Evolutionary conservation across 176 grass and related monocot genomes (phyloP).

Genomic region (Phyllostachys edulis): DNA sequence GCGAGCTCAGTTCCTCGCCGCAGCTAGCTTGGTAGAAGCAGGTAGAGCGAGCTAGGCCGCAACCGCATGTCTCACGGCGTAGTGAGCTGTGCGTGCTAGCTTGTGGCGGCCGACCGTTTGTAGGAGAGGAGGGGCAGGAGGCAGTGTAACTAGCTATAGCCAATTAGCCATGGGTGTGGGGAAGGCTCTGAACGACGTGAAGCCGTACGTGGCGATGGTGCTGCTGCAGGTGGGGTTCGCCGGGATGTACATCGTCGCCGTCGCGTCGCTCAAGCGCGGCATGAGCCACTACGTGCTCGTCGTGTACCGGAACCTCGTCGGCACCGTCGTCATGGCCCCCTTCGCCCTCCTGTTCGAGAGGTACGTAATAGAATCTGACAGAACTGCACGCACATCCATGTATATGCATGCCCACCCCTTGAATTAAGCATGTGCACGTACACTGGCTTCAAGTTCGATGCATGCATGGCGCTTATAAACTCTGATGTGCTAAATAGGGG

Average conservation of each 20-base stretch:
- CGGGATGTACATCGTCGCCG: constrained; percentile 83
- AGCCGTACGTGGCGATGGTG: constrained; percentile 84
- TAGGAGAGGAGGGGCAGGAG: neutral
- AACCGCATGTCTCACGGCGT: neutral
- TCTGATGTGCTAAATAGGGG: too few species aligned
- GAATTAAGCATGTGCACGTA: neutral
- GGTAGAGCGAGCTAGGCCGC: neutral
- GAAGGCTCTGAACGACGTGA: constrained; percentile 51
- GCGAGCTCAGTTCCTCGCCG: neutral
- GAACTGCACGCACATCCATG: too few species aligned
- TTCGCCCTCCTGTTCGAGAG: constrained; percentile 73
- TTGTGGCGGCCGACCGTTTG: neutral
- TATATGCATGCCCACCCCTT: too few species aligned
- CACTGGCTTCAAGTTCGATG: neutral
- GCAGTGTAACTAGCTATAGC: neutral
- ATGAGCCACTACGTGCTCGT: constrained; percentile 99
- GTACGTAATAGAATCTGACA: constrained; percentile 27
- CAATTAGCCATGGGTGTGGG: constrained; percentile 58
- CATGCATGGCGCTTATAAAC: too few species aligned
- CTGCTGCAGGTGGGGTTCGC: constrained; percentile 75
- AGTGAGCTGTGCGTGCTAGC: neutral
- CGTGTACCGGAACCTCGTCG: constrained; percentile 77
- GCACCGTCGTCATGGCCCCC: constrained; percentile 53
- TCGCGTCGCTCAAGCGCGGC: constrained; percentile 86
- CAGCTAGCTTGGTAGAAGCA: neutral